These are phyloP conservation scores for Nakazawaea peltata DNA, from an alignment of 805 yeast species.

Conservation along the genomic window DNA sequence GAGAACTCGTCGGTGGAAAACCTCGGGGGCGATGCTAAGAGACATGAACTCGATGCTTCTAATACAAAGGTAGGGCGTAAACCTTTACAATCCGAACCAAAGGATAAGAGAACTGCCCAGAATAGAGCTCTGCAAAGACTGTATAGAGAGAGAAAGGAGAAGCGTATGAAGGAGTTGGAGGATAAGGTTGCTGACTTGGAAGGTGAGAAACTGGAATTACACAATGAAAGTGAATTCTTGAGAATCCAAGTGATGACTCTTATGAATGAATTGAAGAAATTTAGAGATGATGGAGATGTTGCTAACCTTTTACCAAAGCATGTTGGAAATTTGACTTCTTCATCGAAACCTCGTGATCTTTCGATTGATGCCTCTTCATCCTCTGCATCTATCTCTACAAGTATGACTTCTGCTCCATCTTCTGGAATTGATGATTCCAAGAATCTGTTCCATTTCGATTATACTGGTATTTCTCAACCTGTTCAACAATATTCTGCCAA, in stretches of 20 bases:
- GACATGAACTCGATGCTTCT: conserved; percentile 9
- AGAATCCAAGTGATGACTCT: conserved; percentile 70
- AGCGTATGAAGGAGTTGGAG: conserved; percentile 78
- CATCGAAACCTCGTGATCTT: not conserved
- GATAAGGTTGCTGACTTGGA: conserved; percentile 69
- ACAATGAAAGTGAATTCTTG: conserved; percentile 65
- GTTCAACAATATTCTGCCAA: conserved; percentile 6
- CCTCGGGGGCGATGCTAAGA: too few species aligned
- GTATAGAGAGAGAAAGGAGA: conserved; percentile 88
- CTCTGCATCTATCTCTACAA: too few species aligned
- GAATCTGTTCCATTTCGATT: too few species aligned
- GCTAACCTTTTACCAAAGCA: conserved; percentile 9
- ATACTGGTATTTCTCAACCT: too few species aligned
- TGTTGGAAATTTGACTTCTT: conserved; percentile 6
- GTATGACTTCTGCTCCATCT: not conserved
- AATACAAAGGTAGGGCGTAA: conserved; percentile 68
- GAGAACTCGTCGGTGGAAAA: too few species aligned
- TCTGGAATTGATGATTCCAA: not conserved
- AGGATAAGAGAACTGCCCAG: conserved; percentile 88
- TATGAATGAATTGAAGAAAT: conserved; percentile 60
- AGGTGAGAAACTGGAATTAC: conserved; percentile 57
- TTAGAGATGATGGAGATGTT: conserved; percentile 28
- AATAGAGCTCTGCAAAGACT: conserved; percentile 99
- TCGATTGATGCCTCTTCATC: not conserved
- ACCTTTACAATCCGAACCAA: conserved; percentile 64